These are phyloP conservation scores for Pythium graminicola DNA, from an alignment of 352 stramenopile genomes.

Conservation along the genomic window DNA sequence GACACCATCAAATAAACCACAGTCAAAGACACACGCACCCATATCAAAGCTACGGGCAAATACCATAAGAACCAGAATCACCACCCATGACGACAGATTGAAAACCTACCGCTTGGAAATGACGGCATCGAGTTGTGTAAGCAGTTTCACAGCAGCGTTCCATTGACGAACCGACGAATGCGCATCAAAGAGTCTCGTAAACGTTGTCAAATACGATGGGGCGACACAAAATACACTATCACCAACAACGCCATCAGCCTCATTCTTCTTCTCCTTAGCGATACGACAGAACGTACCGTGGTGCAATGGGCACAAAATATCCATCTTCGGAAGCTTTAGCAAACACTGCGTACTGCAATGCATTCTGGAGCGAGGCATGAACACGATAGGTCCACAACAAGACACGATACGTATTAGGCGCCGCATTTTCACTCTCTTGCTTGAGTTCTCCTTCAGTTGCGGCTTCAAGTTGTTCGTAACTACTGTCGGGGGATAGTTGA, in stretches of 20 bases:
- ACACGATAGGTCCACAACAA: slow-evolving; percentile 76
- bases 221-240: slow-evolving; percentile 70
- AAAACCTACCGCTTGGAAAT: slow-evolving; percentile 58
- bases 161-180: slow-evolving; percentile 55
- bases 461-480: slow-evolving; percentile 67
- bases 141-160: slow-evolving; percentile 64
- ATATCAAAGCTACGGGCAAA: slow-evolving; percentile 49
- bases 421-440: slow-evolving; percentile 70
- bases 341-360: slow-evolving; percentile 68
- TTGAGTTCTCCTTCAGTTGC: slow-evolving; percentile 43
- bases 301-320: slow-evolving; percentile 75
- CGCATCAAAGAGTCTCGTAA: slow-evolving; percentile 62
- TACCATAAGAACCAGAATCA: neutral
- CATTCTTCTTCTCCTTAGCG: neutral
- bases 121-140: slow-evolving; percentile 56
- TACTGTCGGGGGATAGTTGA: slow-evolving; percentile 35
- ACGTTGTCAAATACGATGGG: slow-evolving; percentile 71
- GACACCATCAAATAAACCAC: slow-evolving; percentile 76
- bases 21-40: slow-evolving; percentile 81
- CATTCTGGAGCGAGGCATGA: slow-evolving; percentile 64
- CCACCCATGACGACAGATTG: too few species aligned
- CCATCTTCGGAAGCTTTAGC: slow-evolving; percentile 77
- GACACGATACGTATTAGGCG: slow-evolving; percentile 61
- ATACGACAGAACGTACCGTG: slow-evolving; percentile 32
- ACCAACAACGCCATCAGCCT: neutral